These are phyloP conservation scores for Coemansia sp. DNA, from an alignment of 192 early-diverging fungal species.

Conservation along the genomic window DNA sequence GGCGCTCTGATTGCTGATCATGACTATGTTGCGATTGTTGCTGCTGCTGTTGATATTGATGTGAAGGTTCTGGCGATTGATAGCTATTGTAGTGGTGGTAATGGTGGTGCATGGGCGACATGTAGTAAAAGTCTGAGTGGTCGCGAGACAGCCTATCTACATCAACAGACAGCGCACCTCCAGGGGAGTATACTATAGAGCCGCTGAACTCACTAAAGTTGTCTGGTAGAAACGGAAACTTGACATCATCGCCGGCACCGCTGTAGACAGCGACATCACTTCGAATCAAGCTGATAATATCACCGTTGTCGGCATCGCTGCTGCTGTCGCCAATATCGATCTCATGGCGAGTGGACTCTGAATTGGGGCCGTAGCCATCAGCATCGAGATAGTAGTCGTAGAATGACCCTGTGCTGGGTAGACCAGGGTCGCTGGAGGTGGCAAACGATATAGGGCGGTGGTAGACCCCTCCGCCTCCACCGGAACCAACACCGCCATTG, in stretches of 20 bases:
- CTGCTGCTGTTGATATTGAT: neutral
- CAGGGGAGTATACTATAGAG: conserved; percentile 24
- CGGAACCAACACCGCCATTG: no score
- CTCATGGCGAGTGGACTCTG: conserved; percentile 1
- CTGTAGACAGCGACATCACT: conserved; percentile 44
- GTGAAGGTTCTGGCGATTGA: neutral
- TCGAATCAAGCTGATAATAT: conserved; percentile 33
- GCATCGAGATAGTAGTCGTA: conserved; percentile 27
- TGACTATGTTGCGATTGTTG: neutral
- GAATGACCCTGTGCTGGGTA: conserved; percentile 25
- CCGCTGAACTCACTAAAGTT: conserved; percentile 46
- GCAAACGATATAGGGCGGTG: conserved; percentile 31
- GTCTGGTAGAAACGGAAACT: conserved; percentile 44
- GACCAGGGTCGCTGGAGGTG: conserved; percentile 29
- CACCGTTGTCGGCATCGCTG: conserved; percentile 12
- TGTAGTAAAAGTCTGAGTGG: conserved; percentile 11
- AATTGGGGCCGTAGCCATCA: conserved; percentile 10
- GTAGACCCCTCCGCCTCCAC: no score
- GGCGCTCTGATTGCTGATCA: neutral
- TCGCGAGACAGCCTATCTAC: conserved; percentile 9
- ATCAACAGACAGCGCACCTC: conserved; percentile 12
- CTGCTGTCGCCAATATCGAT: neutral
- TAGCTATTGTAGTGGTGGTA: neutral
- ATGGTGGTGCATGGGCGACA: neutral
- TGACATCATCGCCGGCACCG: conserved; percentile 38